Percentiles rank a stretch among this genome's conserved stretches.
These are phyloP conservation scores for Quercus lobata DNA, from an alignment of 331 rosid genomes.

Conservation along the genomic window DNA sequence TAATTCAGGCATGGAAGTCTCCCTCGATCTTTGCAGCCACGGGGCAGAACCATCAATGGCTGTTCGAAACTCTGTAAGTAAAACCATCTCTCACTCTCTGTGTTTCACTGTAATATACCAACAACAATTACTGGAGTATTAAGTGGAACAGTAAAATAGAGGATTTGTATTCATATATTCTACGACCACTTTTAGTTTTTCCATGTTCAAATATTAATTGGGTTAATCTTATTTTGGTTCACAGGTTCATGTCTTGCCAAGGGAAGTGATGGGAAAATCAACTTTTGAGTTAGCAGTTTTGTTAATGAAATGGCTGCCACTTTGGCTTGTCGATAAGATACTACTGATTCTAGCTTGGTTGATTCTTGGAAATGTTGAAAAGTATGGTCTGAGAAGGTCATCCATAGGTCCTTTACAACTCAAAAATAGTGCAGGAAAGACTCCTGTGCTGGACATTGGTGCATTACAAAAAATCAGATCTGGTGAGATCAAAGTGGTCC, in stretches of 20 bases:
- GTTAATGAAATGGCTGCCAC: constrained; percentile 64
- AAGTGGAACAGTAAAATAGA: too few relatives aligned
- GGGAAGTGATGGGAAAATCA: constrained; percentile 72
- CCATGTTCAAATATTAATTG: neutral
- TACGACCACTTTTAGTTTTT: neutral
- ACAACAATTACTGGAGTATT: too few relatives aligned
- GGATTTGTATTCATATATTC: neutral
- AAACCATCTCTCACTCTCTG: neutral
- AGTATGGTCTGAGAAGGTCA: constrained; percentile 67
- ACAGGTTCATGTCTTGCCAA: constrained; percentile 84
- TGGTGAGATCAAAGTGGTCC: constrained; percentile 73
- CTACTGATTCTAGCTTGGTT: constrained; percentile 52
- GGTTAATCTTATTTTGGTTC: neutral
- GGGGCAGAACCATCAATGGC: constrained; percentile 78
- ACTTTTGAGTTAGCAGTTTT: constrained; percentile 63
- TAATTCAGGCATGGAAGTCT: constrained; percentile 93
- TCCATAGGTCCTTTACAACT: constrained; percentile 63
- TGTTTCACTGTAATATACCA: too few relatives aligned
- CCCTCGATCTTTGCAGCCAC: constrained; percentile 85
- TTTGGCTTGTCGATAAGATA: constrained; percentile 73
- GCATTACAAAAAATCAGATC: constrained; percentile 65
- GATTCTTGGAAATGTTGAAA: constrained; percentile 63
- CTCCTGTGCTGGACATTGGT: constrained; percentile 88
- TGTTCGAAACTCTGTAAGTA: constrained; percentile 82
- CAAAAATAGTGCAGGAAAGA: constrained; percentile 76